Base-by-base conservation (phyloP, 345 rosid genomes). In the Xanthoceras sorbifolium region DNA sequence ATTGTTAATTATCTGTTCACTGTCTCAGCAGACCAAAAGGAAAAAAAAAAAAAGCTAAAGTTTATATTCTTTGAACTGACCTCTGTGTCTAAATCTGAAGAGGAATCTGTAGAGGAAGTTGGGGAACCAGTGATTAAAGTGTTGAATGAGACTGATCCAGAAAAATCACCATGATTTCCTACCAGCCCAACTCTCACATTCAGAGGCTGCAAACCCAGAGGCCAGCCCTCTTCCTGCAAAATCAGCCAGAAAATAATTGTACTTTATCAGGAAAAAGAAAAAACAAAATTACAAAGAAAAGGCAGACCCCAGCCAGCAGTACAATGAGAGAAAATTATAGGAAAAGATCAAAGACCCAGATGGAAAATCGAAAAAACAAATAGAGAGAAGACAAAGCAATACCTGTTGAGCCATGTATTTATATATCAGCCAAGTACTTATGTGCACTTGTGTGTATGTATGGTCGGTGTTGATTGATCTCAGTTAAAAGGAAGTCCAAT, bases 81-180 rank as follows among this genome's bases (percentile, higher is more conserved):
- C 90, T 84, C 85, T 0, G 90, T 84, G 83, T 88, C 90, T 65
- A 88, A 85, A 83, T 87, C 90, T 18, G 90, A 87, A 0, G 88
- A 87, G 36, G 84, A 83, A 83, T 80, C 90, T 0, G 84, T 78
- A 15, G 83, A 82, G 25, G 87, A 84, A 73, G 74, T 72, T 26
- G 88, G 86, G 42, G 87, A 87, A 64, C 81, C 86, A 20, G 87
- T 79, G 66, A 84, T 79, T 54, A 85, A 82, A 23, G 90, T 84
- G 72, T 83, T 83, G 74, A 83, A 82, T 40, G 90, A 84, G 2
- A 80, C 75, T 48, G 89, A 87, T 20, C 89, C 84, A 20, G 86
- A 75, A 64, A 54, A 59, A 6, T 76, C 85, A 64, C 68, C 77
- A 48, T 46, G 29, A 71, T 79, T 86, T 73, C 83, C 64, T 50